Conservation (phyloP, 169 alveolate species). For the Cyclospora cayetanensis region DNA sequence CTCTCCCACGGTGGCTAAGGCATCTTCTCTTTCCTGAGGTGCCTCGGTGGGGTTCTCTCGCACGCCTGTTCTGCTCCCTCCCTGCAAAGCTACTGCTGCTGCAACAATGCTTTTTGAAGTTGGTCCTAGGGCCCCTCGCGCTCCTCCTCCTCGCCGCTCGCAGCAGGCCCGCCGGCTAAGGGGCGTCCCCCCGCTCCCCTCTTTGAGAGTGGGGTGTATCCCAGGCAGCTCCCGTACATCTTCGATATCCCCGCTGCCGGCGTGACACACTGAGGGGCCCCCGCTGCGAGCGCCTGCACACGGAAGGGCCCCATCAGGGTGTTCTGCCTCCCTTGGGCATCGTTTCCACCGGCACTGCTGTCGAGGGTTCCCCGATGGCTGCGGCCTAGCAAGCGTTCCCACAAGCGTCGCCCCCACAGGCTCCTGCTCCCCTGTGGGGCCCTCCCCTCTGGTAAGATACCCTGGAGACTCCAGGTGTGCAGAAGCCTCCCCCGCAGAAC, state of each 20-base stretch:
- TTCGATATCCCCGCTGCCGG: slow-evolving; percentile 8
- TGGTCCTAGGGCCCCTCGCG: background rate
- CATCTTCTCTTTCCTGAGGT: no score
- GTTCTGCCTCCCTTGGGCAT: no score
- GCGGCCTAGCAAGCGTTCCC: background rate
- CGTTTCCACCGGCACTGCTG: no score
- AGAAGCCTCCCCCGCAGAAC: background rate
- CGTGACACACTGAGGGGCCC: background rate
- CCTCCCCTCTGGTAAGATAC: background rate
- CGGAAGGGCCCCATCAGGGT: no score
- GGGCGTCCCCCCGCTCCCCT: background rate
- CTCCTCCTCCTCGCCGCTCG: background rate
- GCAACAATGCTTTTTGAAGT: background rate
- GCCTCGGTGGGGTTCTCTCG: no score
- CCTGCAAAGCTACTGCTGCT: background rate
- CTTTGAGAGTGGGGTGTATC: background rate
- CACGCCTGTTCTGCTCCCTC: no score
- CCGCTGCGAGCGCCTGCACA: background rate
- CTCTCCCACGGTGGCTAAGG: no score
- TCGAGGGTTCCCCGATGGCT: slow-evolving; percentile 1
- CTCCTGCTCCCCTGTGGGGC: background rate
- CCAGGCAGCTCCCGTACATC: background rate
- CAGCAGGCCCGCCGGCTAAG: background rate
- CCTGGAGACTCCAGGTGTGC: background rate
- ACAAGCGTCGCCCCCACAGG: background rate